phyloP scores from a whole-genome alignment of 2,329 filamentous ascomycete species.

The Epichloe typhina region DNA sequence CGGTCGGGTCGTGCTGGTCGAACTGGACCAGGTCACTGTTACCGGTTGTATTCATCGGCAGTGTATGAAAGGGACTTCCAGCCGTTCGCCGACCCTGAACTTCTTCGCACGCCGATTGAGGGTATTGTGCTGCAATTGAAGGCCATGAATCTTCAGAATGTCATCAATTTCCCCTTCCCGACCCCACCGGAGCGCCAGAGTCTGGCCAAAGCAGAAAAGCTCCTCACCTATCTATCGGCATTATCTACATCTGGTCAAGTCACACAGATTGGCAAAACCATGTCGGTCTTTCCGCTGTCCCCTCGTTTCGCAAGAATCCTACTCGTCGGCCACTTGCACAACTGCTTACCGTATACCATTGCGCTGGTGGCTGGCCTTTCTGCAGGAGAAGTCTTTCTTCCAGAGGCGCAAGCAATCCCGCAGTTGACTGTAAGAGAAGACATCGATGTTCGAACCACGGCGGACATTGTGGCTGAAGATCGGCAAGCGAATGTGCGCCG shows the following conservation, averaged over 20 bases:
- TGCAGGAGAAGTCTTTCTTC: slow-evolving; percentile 75
- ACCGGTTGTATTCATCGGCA: slow-evolving; percentile 84
- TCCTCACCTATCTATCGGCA: slow-evolving; percentile 76
- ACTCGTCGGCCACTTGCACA: slow-evolving; percentile 71
- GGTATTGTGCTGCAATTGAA: slow-evolving; percentile 88
- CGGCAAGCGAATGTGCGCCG: slow-evolving; percentile 50
- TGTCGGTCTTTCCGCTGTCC: slow-evolving; percentile 80
- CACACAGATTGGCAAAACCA: slow-evolving; percentile 64
- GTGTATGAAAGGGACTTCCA: slow-evolving; percentile 84
- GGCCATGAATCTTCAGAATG: slow-evolving; percentile 79
- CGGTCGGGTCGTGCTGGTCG: slow-evolving; percentile 86
- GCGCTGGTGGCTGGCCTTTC: slow-evolving; percentile 81
- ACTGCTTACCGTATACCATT: slow-evolving; percentile 74
- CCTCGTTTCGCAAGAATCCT: slow-evolving; percentile 87
- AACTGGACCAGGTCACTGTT: slow-evolving; percentile 93
- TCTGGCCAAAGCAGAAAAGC: slow-evolving; percentile 70
- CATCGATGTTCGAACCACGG: slow-evolving; percentile 43
- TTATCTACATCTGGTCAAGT: slow-evolving; percentile 59
- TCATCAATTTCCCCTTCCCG: slow-evolving; percentile 87
- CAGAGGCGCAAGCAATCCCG: slow-evolving; percentile 64
- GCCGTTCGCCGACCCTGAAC: slow-evolving; percentile 77
- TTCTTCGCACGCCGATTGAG: slow-evolving; percentile 83
- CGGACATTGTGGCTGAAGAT: slow-evolving; percentile 60
- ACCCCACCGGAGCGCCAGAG: slow-evolving; percentile 70
- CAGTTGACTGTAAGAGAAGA: slow-evolving; percentile 33